Conservation (phyloP, 495 filamentous ascomycete species). For the Astrothelium subdiscretum region DNA sequence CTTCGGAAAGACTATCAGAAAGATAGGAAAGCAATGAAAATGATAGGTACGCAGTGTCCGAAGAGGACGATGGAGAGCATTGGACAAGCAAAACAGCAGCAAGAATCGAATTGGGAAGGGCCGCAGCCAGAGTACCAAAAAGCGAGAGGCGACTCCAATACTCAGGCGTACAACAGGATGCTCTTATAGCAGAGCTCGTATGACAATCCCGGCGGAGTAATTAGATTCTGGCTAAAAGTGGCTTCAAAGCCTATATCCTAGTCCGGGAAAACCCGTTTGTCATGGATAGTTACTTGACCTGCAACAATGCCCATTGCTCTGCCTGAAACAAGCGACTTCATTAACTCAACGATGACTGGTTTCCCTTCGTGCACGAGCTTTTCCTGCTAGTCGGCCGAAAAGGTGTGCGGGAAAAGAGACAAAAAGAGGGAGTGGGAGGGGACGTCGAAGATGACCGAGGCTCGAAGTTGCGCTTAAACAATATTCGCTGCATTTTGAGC, state of each 20-base stretch:
- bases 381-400: too few relatives aligned
- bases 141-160: background rate
- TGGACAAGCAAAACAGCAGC: background rate
- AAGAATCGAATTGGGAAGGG: background rate
- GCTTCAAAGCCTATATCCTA: background rate
- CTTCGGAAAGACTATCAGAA: background rate
- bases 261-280: background rate
- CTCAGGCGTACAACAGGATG: background rate
- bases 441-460: too few relatives aligned
- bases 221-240: slow-evolving; percentile 1
- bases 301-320: background rate
- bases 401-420: too few relatives aligned
- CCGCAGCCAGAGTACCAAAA: background rate
- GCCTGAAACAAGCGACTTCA: background rate
- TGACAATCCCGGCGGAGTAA: background rate
- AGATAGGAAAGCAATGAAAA: background rate
- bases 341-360: too few relatives aligned
- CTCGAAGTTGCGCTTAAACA: too few relatives aligned
- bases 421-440: too few relatives aligned
- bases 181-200: background rate
- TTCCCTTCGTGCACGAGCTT: too few relatives aligned
- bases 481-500: too few relatives aligned
- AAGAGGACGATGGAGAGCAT: background rate
- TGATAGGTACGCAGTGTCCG: background rate
- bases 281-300: background rate